Percentiles rank a stretch among this genome's conserved stretches.
Conservation (phyloP, 805 yeast species). For the Starmerella vitae region DNA sequence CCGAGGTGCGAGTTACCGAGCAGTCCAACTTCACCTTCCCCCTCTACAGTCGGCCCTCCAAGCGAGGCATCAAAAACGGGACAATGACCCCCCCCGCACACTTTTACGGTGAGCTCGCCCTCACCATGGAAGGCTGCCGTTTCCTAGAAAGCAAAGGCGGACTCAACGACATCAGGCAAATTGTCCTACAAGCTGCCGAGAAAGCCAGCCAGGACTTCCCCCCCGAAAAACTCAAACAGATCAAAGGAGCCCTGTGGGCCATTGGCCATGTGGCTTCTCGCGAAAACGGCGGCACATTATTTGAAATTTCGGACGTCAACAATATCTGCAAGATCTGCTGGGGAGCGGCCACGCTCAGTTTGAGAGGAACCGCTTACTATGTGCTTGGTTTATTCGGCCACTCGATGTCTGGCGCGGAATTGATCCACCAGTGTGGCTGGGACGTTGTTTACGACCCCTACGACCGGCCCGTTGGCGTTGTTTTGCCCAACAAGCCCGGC, state of each 20-base stretch:
- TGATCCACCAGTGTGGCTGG: slow-evolving; percentile 76
- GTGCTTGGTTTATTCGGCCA: slow-evolving; percentile 60
- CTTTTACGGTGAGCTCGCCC: slow-evolving; percentile 66
- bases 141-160: slow-evolving; percentile 40
- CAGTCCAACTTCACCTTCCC: slow-evolving; percentile 14
- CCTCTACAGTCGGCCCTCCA: slow-evolving; percentile 10
- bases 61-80: slow-evolving; percentile 1
- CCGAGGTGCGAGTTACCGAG: neutral
- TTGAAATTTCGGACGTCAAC: slow-evolving; percentile 33
- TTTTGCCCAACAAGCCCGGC: slow-evolving; percentile 10
- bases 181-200: slow-evolving; percentile 6
- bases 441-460: slow-evolving; percentile 31
- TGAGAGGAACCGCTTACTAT: slow-evolving; percentile 66
- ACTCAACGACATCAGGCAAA: slow-evolving; percentile 21
- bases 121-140: slow-evolving; percentile 66
- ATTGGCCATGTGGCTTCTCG: slow-evolving; percentile 72
- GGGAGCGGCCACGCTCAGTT: slow-evolving; percentile 39
- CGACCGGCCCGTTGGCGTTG: slow-evolving; percentile 16
- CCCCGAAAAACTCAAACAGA: slow-evolving; percentile 29
- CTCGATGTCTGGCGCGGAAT: slow-evolving; percentile 69
- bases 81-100: slow-evolving; percentile 37
- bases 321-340: slow-evolving; percentile 41
- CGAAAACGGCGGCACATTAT: slow-evolving; percentile 47
- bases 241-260: slow-evolving; percentile 78
- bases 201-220: neutral